Evolutionary conservation across 1,139 yeast genomes (phyloP).

Genomic region (Lizanozyma gosingica): DNA sequence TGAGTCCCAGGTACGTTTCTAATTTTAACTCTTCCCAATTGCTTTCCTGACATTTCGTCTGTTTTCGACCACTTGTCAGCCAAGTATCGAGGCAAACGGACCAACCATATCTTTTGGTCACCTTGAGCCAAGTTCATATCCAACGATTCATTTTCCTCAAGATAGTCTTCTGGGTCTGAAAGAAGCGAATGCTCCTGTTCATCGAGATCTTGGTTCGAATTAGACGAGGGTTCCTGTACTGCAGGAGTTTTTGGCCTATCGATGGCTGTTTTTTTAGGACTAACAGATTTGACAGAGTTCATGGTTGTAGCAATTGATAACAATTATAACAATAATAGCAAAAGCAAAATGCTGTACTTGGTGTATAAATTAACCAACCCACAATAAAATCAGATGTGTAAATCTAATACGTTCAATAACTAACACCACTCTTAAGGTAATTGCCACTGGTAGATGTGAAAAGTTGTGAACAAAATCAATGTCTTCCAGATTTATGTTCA

Average conservation of each 20-base stretch:
- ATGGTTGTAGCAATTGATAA: too few species aligned
- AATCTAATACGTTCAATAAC: too few species aligned
- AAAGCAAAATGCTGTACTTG: too few species aligned
- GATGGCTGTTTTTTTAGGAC: neutral
- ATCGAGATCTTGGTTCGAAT: slow-evolving; percentile 8
- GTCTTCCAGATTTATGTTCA: too few species aligned
- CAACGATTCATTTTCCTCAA: slow-evolving; percentile 49
- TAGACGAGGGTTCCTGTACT: neutral
- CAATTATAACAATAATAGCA: too few species aligned
- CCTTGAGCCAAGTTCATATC: slow-evolving; percentile 51
- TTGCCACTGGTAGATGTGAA: too few species aligned
- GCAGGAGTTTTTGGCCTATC: neutral
- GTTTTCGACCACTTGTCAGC: slow-evolving; percentile 75
- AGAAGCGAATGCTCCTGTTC: slow-evolving; percentile 26
- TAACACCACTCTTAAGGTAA: too few species aligned
- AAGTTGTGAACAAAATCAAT: too few species aligned
- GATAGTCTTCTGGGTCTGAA: slow-evolving; percentile 40
- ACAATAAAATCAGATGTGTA: too few species aligned
- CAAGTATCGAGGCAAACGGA: slow-evolving; percentile 78
- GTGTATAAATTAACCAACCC: too few species aligned
- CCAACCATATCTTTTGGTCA: slow-evolving; percentile 78
- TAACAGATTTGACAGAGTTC: neutral
- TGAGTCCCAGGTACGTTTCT: slow-evolving; percentile 31
- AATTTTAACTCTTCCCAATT: slow-evolving; percentile 75
- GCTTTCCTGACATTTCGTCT: slow-evolving; percentile 56